Evolutionary conservation across 2,329 filamentous ascomycete species (phyloP).

Genomic region (Calonectria crousiana): DNA sequence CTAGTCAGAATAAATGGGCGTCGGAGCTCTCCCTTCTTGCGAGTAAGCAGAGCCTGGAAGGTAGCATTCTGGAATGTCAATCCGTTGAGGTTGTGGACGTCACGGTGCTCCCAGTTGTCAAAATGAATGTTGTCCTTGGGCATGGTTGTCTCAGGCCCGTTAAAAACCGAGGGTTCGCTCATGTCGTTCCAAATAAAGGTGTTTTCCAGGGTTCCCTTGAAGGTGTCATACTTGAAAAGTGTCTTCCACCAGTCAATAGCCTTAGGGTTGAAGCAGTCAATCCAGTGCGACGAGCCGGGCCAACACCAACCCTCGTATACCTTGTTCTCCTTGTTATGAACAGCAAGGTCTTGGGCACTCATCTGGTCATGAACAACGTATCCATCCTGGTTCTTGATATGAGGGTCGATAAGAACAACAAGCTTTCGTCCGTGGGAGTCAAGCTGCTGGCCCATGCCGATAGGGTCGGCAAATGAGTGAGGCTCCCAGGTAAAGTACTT

Average conservation of each 20-base stretch:
- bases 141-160: conserved; percentile 98
- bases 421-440: conserved; percentile 89
- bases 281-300: conserved; percentile 96
- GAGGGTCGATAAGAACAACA: conserved; percentile 94
- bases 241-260: conserved; percentile 91
- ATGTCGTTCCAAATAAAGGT: conserved; percentile 99
- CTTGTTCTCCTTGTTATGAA: conserved; percentile 90
- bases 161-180: conserved; percentile 99
- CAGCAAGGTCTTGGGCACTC: conserved; percentile 84
- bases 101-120: conserved; percentile 94
- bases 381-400: conserved; percentile 91
- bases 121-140: conserved; percentile 97
- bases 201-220: conserved; percentile 88
- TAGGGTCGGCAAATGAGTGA: conserved; percentile 87
- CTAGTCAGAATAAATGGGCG: conserved; percentile 94
- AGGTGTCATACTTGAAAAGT: conserved; percentile 88
- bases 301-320: conserved; percentile 98
- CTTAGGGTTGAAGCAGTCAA: conserved; percentile 95
- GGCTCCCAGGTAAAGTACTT: conserved; percentile 99
- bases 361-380: conserved; percentile 85
- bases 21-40: conserved; percentile 86
- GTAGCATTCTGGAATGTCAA: conserved; percentile 97
- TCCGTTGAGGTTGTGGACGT: conserved; percentile 95
- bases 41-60: conserved; percentile 83
- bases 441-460: conserved; percentile 88